Base-by-base conservation (phyloP, 495 filamentous ascomycete genomes). In the Mytilinidion resinicola region DNA sequence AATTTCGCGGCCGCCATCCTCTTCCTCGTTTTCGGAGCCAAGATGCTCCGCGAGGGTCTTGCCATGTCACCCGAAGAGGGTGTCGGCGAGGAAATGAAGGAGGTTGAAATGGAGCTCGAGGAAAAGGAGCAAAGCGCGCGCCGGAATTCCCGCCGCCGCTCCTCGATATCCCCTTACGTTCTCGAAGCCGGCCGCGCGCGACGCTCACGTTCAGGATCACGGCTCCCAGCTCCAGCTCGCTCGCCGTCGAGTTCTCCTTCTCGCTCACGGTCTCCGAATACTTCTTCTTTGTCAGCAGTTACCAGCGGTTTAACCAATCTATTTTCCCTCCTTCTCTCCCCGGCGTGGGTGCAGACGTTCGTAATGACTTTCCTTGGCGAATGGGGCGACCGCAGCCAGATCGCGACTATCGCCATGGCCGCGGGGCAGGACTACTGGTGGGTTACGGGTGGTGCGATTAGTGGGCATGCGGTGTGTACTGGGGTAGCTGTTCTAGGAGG, bases 401-500 rank as follows among this genome's bases (percentile, higher is more conserved):
- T 98, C 67, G 95, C 93, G 14, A 98, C 93, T 6, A 96, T 98
- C 67, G 93, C 93, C 39, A 98, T 98, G 93, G 95, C 93, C 47
- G 93, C 93, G 9, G 93, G 93, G 3, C 89, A 95, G 74, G 95
- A 97, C 69, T 97, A 97, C 69, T 97, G 91, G 93, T 96, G 91
- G 90, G 93, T 98, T 14, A 96, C 90, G 4, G 76, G 90, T 54
- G 93, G 93, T 53, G 91, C 93, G 8, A 82, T 96, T 44, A 77
- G 82, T 5, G 93, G 95, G 39, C 93, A 98, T 71, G 85, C 82
- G 30, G 79, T 90, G 50, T 98, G 93, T 74, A 98, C 93, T 7
- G 86, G 87, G 30, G 86, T 87, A 43, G 93, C 93, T n/a, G 93
- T 98, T 17, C 78, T 98, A 56, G 93, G 93, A 7, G 93, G 93